Base-by-base conservation (phyloP, 1,139 yeast genomes). In the Blastobotrys apis region DNA sequence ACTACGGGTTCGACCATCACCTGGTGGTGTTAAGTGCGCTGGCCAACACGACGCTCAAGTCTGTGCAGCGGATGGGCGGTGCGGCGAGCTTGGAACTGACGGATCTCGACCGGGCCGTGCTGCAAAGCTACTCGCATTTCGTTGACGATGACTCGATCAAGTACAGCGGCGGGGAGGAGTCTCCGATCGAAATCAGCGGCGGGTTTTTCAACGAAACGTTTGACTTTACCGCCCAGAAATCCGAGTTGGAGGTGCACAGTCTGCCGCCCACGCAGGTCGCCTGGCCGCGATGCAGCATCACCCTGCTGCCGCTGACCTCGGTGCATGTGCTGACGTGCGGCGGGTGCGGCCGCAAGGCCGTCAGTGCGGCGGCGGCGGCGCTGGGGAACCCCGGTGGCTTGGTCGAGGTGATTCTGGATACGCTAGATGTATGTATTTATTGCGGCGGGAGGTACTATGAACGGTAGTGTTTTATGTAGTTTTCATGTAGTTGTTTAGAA, bases 361-460 rank as follows among this genome's bases (percentile, higher is more conserved):
- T 55, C 5, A 39, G 43, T 19, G 26, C 31, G 21, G 5, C n/a
- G 8, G 5, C 23, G n/a, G 12, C 34, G 8, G 12, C 34, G 10
- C 9, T 25, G 8, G 34, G 43, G 8, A 41, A 37, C 22, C 27
- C 39, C 20, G 47, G 43, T 26, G 16, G 44, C 35, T 31, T 54
- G 5, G 39, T 45, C 4, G 38, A 34, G 10, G 41, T 47, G 8
- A 47, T 55, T 21, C 45, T 54, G 29, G 48, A 47, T 3, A 39
- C 52, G 6, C 25, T 53, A 9, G 57, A 54, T 25, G 50, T 46
- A 12, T 55, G 59, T 43, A 42, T 55, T 13, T 55, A 44, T 36
- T 55, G 59, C 40, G 59, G 58, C n/a, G 51, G 56, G 5, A 46
- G 56, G 13, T 55, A 45, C 43, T 47, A 52, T 23, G 51, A 48